Conservation (phyloP, 2,329 filamentous ascomycete genomes). For the Coleophoma eucalyptorum region DNA sequence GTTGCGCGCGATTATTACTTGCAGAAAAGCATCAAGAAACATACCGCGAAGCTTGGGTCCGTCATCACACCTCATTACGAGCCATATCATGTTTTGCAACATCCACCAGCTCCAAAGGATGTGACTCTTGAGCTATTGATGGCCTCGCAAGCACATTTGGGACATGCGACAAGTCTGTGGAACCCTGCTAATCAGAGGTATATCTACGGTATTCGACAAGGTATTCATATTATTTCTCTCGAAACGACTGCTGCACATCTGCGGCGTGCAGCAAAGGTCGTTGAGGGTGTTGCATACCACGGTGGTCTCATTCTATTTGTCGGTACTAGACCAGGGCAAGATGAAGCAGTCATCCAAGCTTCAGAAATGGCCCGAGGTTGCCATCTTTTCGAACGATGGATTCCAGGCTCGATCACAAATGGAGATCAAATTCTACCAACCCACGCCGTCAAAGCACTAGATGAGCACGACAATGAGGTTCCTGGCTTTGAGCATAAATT, state of each 20-base stretch:
- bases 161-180: conserved; percentile 88
- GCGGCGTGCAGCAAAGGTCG: conserved; percentile 87
- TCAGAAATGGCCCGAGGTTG: conserved; percentile 75
- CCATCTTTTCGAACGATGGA: conserved; percentile 92
- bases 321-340: conserved; percentile 80
- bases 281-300: conserved; percentile 77
- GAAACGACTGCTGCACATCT: conserved; percentile 87
- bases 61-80: conserved; percentile 53
- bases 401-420: conserved; percentile 88
- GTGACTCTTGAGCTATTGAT: conserved; percentile 88
- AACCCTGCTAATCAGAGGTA: conserved; percentile 92
- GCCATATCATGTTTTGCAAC: conserved; percentile 60
- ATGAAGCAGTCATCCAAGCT: conserved; percentile 74
- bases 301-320: conserved; percentile 89
- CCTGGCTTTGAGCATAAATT: conserved; percentile 63
- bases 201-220: conserved; percentile 85
- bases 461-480: conserved; percentile 64
- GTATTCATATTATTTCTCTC: conserved; percentile 88
- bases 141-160: conserved; percentile 83
- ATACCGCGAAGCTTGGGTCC: conserved; percentile 46
- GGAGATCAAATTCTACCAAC: conserved; percentile 79
- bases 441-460: conserved; percentile 69
- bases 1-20: conserved; percentile 17
- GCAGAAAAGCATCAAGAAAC: conserved; percentile 33
- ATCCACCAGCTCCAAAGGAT: conserved; percentile 74